These are phyloP conservation scores for Termitomyces sp. DNA, from an alignment of 768 basidiomycete species.

Conservation along the genomic window DNA sequence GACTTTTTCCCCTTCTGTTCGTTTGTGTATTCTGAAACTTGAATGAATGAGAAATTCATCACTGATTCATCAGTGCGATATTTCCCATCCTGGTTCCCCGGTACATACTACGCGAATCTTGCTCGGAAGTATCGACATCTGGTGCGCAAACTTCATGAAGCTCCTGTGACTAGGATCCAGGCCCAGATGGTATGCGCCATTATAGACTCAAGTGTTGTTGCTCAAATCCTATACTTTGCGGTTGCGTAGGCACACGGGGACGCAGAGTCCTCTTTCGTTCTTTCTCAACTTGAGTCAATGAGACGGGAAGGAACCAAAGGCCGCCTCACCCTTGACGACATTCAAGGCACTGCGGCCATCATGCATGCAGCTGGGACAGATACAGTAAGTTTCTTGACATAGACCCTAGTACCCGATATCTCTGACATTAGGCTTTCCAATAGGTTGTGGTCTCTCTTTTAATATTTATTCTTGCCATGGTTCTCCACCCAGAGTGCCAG, in stretches of 20 bases:
- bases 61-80: slow-evolving; percentile 7
- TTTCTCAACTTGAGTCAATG: not conserved
- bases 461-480: slow-evolving; percentile 17
- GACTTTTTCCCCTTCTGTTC: not conserved
- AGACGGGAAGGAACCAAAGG: not conserved
- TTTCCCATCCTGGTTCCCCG: slow-evolving; percentile 18
- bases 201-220: not conserved
- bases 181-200: slow-evolving; percentile 1
- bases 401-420: not conserved
- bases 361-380: slow-evolving; percentile 3
- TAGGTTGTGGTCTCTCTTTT: slow-evolving; percentile 1
- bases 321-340: not conserved
- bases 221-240: not conserved
- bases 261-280: not conserved
- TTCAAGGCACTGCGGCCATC: not conserved
- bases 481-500: slow-evolving; percentile 18
- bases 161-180: not conserved
- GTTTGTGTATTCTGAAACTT: not conserved
- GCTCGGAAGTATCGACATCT: slow-evolving; percentile 5
- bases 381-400: not conserved
- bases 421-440: not conserved
- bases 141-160: slow-evolving; percentile 3
- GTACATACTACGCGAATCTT: slow-evolving; percentile 9
- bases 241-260: not conserved
- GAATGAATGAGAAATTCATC: not conserved